Evolutionary conservation across 1,139 yeast species (phyloP).

Genomic region (Meyerozyma sp.): DNA sequence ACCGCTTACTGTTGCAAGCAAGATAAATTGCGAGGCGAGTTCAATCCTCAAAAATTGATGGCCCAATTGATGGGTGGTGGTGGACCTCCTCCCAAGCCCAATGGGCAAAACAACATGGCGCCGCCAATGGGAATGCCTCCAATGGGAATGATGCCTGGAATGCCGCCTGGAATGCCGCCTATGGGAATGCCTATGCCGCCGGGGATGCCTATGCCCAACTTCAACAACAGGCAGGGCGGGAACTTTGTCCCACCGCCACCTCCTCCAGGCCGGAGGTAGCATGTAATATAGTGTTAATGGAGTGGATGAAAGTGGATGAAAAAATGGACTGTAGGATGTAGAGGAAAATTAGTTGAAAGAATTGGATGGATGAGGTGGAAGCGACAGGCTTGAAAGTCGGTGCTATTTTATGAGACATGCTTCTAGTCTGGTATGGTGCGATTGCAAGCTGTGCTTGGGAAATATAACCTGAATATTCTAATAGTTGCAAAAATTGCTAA

Average conservation of each 20-base stretch:
- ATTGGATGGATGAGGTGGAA: no score
- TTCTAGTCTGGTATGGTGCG: no score
- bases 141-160: slow-evolving; percentile 15
- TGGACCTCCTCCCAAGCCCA: slow-evolving; percentile 7
- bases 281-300: neutral
- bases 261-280: neutral
- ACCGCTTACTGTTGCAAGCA: slow-evolving; percentile 86
- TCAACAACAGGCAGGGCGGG: slow-evolving; percentile 1
- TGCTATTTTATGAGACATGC: no score
- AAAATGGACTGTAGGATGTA: neutral
- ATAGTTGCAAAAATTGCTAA: no score
- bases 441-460: no score
- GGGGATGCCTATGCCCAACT: slow-evolving; percentile 1
- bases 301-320: neutral
- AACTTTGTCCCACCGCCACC: slow-evolving; percentile 1
- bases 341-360: neutral
- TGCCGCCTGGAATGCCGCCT: slow-evolving; percentile 15
- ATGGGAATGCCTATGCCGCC: slow-evolving; percentile 14
- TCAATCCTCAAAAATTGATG: slow-evolving; percentile 56
- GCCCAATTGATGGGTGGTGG: slow-evolving; percentile 34
- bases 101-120: neutral
- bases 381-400: no score
- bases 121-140: slow-evolving; percentile 18
- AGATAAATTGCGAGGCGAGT: slow-evolving; percentile 74
- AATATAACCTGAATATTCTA: no score